These are phyloP conservation scores for Erodium texanum DNA, from an alignment of 441 rosid species.

Conservation along the genomic window DNA sequence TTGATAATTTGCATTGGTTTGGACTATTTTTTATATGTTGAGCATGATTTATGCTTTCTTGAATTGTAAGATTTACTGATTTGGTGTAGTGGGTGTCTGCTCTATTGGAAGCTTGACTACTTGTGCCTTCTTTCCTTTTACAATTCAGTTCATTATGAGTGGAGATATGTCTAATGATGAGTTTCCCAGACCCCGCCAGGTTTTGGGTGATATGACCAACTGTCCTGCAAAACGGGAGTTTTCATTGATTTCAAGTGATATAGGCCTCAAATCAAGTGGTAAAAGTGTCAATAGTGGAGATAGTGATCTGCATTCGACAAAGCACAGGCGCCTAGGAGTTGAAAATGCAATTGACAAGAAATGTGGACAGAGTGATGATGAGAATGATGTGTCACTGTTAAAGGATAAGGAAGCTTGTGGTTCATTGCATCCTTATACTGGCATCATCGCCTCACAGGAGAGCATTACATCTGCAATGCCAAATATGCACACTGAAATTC, in stretches of 20 bases:
- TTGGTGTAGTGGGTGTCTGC: not conserved
- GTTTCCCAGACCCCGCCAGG: constrained; percentile 23
- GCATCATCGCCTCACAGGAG: constrained; percentile 13
- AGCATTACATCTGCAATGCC: constrained; percentile 21
- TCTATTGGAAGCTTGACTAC: not conserved
- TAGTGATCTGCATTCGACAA: constrained; percentile 27
- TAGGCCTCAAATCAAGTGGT: constrained; percentile 33
- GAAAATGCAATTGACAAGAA: constrained; percentile 40
- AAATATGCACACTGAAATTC: constrained; percentile 20
- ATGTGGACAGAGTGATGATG: constrained; percentile 20
- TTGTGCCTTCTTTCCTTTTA: not conserved
- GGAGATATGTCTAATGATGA: constrained; percentile 36
- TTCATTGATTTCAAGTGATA: constrained; percentile 32
- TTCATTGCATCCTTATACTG: constrained; percentile 17
- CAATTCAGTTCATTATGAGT: constrained; percentile 30
- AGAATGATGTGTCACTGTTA: constrained; percentile 7
- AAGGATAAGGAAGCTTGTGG: constrained; percentile 20
- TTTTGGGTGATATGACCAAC: constrained; percentile 58
- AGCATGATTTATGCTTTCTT: not conserved
- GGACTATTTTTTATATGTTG: not conserved
- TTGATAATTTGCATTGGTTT: not conserved
- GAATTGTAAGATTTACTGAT: not conserved
- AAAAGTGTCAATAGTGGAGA: constrained; percentile 18
- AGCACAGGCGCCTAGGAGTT: constrained; percentile 41
- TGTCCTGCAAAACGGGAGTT: constrained; percentile 38